Evolutionary conservation across 345 rosid genomes (phyloP).

Genomic region (Draba incana): DNA sequence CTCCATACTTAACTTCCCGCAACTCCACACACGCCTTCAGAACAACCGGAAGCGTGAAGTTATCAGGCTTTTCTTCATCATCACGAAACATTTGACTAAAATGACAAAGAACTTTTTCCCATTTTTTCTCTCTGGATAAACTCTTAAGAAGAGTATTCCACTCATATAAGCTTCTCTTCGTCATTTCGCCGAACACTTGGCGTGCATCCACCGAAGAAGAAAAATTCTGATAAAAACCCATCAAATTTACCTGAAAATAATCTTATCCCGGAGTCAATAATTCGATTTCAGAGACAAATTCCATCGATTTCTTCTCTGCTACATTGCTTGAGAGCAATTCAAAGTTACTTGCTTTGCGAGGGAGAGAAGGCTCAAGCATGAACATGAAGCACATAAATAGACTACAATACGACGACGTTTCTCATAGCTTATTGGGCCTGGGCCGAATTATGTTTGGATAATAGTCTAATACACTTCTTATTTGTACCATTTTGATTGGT

Average conservation of each 20-base stretch:
- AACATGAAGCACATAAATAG: background rate
- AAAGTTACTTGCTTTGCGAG: background rate
- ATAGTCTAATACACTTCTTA: background rate
- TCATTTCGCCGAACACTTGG: slow-evolving; percentile 57
- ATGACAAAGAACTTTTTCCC: slow-evolving; percentile 40
- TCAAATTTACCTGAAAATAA: background rate
- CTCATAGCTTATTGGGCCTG: slow-evolving; percentile 5
- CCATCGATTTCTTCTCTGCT: background rate
- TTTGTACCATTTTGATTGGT: slow-evolving; percentile 8
- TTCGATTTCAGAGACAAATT: background rate
- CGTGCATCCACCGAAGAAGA: slow-evolving; percentile 43
- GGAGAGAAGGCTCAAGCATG: background rate
- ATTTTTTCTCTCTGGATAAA: slow-evolving; percentile 43
- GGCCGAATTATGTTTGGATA: background rate
- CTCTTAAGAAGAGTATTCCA: slow-evolving; percentile 57
- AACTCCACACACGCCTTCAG: slow-evolving; percentile 57
- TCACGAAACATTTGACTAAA: slow-evolving; percentile 42
- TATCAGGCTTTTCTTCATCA: slow-evolving; percentile 50
- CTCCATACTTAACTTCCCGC: slow-evolving; percentile 45
- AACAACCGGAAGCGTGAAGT: slow-evolving; percentile 48
- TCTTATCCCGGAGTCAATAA: background rate
- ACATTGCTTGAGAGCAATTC: slow-evolving; percentile 20
- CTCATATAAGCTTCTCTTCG: slow-evolving; percentile 47
- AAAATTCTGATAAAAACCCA: background rate
- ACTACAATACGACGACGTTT: background rate